Evolutionary conservation across 495 filamentous ascomycete genomes (phyloP).

Genomic region (Neurospora tetraspora): DNA sequence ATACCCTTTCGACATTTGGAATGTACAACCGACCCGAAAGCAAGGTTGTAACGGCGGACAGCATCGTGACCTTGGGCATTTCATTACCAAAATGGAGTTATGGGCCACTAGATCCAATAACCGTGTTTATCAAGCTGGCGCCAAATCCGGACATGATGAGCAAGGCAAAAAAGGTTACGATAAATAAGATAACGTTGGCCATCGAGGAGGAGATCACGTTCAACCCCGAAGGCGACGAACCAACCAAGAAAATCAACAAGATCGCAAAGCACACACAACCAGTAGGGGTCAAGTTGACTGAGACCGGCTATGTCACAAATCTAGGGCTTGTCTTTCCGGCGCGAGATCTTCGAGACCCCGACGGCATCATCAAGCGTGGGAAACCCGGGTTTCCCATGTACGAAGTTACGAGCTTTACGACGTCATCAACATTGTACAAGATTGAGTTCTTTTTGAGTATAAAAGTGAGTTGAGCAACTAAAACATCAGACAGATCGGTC

Average conservation of each 20-base stretch:
- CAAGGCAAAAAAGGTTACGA: constrained; percentile 87
- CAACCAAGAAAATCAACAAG: constrained; percentile 78
- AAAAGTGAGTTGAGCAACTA: constrained; percentile 50
- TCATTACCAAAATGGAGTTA: constrained; percentile 94
- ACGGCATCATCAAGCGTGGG: constrained; percentile 77
- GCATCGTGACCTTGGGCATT: constrained; percentile 83
- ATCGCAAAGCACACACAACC: constrained; percentile 74
- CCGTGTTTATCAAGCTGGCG: constrained; percentile 84
- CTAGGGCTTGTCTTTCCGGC: constrained; percentile 84
- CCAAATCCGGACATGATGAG: constrained; percentile 85
- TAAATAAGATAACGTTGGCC: constrained; percentile 82
- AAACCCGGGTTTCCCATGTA: constrained; percentile 86
- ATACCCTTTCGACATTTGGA: constrained; percentile 94
- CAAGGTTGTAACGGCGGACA: constrained; percentile 75
- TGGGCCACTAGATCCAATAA: constrained; percentile 88
- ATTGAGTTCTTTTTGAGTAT: constrained; percentile 95
- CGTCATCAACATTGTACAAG: constrained; percentile 88
- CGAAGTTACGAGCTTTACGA: constrained; percentile 82
- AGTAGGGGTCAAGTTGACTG: constrained; percentile 73
- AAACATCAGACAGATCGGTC: background rate
- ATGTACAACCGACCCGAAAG: constrained; percentile 97
- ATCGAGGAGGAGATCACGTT: constrained; percentile 97
- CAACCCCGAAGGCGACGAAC: constrained; percentile 97
- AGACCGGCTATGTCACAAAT: constrained; percentile 82
- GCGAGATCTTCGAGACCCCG: constrained; percentile 77